A percentile compares a stretch with the other conserved stretches of the same genome.
These are phyloP conservation scores for Crithidia sp. DNA, from an alignment of 208 protist genomes.

Conservation along the genomic window DNA sequence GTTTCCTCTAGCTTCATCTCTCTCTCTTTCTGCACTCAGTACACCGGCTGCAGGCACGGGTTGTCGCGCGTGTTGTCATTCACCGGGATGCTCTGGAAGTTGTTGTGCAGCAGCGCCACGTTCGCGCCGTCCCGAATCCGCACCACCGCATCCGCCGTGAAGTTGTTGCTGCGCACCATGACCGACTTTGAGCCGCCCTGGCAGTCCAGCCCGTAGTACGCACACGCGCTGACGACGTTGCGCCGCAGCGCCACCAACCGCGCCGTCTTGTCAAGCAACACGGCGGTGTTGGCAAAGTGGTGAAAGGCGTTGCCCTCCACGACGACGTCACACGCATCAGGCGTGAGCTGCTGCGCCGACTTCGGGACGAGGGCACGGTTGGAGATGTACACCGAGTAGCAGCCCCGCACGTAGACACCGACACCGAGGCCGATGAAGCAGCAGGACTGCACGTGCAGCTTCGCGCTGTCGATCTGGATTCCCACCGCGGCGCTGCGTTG, in stretches of 20 bases:
- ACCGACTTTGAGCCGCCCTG: constrained; percentile 46
- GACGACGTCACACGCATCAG: constrained; percentile 7
- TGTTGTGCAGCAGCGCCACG: constrained; percentile 70
- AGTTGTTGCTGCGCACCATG: constrained; percentile 67
- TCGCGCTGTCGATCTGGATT: constrained; percentile 54
- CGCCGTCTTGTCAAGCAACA: constrained; percentile 61
- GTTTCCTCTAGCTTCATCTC: neutral
- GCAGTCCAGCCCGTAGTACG: constrained; percentile 84
- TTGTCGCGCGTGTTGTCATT: constrained; percentile 66
- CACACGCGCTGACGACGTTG: constrained; percentile 67
- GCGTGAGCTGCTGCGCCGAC: constrained; percentile 17
- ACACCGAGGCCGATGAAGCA: constrained; percentile 55
- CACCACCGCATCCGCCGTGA: constrained; percentile 49
- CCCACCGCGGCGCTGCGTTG: constrained; percentile 44
- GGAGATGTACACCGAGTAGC: constrained; percentile 17
- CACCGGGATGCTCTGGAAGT: constrained; percentile 58
- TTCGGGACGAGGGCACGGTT: neutral
- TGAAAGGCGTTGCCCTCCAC: constrained; percentile 41
- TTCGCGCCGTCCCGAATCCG: constrained; percentile 64
- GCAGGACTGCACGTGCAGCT: constrained; percentile 45
- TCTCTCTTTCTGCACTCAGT: constrained; percentile 30
- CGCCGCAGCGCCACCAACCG: constrained; percentile 51
- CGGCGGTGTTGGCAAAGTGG: constrained; percentile 59
- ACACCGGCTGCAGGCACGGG: constrained; percentile 68
- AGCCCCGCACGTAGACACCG: constrained; percentile 48